phyloP scores from a whole-genome alignment of 1,139 yeast genomes.

The Hanseniaspora uvarum region DNA sequence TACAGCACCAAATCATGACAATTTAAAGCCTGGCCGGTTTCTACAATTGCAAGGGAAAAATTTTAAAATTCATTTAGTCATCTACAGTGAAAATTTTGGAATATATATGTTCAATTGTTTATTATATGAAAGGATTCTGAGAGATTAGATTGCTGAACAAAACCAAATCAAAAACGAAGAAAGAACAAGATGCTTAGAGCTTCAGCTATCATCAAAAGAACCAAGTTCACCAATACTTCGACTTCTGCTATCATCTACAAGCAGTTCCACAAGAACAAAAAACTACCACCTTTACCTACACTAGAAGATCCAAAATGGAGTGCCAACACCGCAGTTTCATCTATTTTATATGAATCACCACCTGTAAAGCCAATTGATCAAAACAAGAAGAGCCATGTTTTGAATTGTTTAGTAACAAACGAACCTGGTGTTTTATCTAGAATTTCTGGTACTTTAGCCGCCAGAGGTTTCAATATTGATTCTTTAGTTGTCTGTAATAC shows the following conservation, averaged over 20 bases:
- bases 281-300: conserved; percentile 89
- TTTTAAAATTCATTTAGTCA: neutral
- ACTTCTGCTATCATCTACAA: conserved; percentile 96
- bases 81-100: neutral
- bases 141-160: neutral
- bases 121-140: neutral
- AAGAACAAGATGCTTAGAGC: conserved; percentile 9
- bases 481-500: conserved; percentile 94
- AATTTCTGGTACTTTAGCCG: conserved; percentile 91
- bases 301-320: conserved; percentile 92
- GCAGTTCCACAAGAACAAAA: conserved; percentile 73
- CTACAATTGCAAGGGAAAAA: no score
- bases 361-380: conserved; percentile 36
- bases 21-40: no score
- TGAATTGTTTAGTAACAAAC: conserved; percentile 93
- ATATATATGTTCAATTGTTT: no score
- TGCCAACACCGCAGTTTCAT: conserved; percentile 89
- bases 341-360: conserved; percentile 91
- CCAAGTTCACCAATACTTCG: conserved; percentile 39
- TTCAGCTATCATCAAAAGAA: conserved; percentile 6
- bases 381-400: conserved; percentile 72
- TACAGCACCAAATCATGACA: neutral
- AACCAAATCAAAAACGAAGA: neutral
- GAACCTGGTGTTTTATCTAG: conserved; percentile 96
- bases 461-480: conserved; percentile 95